phyloP scores from a whole-genome alignment of 169 alveolate genomes.

The Fabrea salina region DNA sequence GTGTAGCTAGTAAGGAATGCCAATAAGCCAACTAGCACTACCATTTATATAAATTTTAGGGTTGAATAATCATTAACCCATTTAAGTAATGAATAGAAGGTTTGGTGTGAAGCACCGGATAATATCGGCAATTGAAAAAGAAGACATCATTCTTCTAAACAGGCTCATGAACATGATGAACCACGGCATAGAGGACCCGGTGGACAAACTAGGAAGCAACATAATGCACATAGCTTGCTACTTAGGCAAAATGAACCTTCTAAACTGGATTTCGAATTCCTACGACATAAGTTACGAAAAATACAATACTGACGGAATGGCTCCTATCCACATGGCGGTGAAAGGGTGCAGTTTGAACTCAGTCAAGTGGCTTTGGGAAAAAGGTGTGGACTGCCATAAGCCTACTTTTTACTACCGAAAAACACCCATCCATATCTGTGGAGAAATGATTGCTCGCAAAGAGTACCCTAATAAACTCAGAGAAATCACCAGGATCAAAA shows the following conservation, averaged over 20 bases:
- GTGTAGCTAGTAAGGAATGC: too few species aligned
- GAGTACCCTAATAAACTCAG: not conserved
- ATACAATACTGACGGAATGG: slow-evolving; percentile 5
- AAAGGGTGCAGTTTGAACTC: not conserved
- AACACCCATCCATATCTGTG: not conserved
- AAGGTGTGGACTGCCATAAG: slow-evolving; percentile 19
- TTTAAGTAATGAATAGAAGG: too few species aligned
- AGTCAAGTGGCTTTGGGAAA: slow-evolving; percentile 23
- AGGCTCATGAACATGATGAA: not conserved
- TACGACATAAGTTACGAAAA: not conserved
- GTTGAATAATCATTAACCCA: too few species aligned
- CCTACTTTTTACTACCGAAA: not conserved
- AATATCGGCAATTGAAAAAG: slow-evolving; percentile 31
- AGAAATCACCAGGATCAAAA: not conserved
- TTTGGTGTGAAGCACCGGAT: slow-evolving; percentile 26
- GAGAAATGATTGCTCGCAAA: not conserved
- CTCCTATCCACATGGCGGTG: slow-evolving; percentile 11
- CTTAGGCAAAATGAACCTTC: not conserved
- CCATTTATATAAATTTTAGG: too few species aligned
- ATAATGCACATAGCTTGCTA: slow-evolving; percentile 8
- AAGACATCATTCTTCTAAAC: not conserved
- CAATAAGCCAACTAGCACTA: too few species aligned
- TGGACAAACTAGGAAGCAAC: slow-evolving; percentile 30
- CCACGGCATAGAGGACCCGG: slow-evolving; percentile 6
- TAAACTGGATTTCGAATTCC: not conserved